Evolutionary conservation across 2,329 filamentous ascomycete species (phyloP).

Genomic region (Monosporascus sp.): DNA sequence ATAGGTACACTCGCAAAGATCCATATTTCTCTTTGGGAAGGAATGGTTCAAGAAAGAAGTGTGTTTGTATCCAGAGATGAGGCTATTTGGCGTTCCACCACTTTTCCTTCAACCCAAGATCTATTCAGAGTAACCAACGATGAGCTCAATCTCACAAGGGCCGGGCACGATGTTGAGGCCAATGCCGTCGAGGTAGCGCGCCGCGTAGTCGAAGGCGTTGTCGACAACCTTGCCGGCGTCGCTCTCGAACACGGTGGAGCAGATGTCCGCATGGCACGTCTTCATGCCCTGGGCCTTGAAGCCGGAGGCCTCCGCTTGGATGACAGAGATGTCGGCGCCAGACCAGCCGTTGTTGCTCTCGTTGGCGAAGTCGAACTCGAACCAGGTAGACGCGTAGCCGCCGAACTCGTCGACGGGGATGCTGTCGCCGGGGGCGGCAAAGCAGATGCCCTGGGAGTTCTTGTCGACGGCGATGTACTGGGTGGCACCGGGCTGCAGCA

Average conservation of each 20-base stretch:
- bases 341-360: not conserved
- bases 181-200: not conserved
- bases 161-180: not conserved
- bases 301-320: not conserved
- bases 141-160: not conserved
- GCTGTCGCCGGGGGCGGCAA: not conserved
- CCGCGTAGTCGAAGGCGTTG: not conserved
- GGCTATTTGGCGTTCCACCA: too few relatives aligned
- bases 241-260: not conserved
- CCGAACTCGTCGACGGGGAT: not conserved
- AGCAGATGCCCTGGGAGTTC: not conserved
- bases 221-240: not conserved
- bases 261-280: not conserved
- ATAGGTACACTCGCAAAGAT: too few relatives aligned
- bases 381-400: not conserved
- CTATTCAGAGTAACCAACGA: not conserved
- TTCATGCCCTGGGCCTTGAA: not conserved
- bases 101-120: not conserved
- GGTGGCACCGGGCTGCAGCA: not conserved
- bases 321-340: not conserved
- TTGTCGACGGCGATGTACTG: not conserved
- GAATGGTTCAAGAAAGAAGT: too few relatives aligned
- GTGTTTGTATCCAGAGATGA: too few relatives aligned
- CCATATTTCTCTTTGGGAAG: too few relatives aligned
- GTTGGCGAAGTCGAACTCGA: not conserved